A percentile compares a stretch with the other conserved stretches of the same genome.
phyloP scores from a whole-genome alignment of 805 yeast species.

The Suhomyces vadensis region DNA sequence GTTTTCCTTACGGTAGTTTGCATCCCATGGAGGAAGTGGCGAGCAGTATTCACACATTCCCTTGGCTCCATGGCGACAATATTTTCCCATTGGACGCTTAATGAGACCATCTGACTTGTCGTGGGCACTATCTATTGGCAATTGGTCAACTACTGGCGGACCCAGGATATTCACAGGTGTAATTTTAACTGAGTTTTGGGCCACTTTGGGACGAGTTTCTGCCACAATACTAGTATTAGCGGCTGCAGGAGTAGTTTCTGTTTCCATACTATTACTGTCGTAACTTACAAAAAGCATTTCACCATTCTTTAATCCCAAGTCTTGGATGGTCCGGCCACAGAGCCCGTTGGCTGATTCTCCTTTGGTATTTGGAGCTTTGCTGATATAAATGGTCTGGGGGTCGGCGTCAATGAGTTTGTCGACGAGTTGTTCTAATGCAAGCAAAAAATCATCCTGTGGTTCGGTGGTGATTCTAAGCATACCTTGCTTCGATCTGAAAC shows the following conservation, averaged over 20 bases:
- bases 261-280: constrained; percentile 15
- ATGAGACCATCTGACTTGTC: constrained; percentile 74
- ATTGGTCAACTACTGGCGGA: neutral
- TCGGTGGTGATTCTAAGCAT: constrained; percentile 66
- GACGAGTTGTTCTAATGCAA: constrained; percentile 43
- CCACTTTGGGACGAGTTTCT: neutral
- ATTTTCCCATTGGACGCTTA: constrained; percentile 53
- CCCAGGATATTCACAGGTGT: neutral
- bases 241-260: constrained; percentile 19
- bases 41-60: constrained; percentile 99
- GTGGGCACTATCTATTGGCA: constrained; percentile 58
- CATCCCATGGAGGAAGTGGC: constrained; percentile 95
- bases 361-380: constrained; percentile 46
- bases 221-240: neutral
- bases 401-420: constrained; percentile 22
- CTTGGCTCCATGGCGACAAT: constrained; percentile 85
- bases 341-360: constrained; percentile 44
- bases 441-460: constrained; percentile 42
- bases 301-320: constrained; percentile 58
- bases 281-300: constrained; percentile 54
- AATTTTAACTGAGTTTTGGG: neutral
- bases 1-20: constrained; percentile 67
- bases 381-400: constrained; percentile 34
- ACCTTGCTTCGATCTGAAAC: constrained; percentile 87
- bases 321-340: constrained; percentile 35